Conservation (phyloP, 345 rosid species). For the Erysimum cheiranthoides region DNA sequence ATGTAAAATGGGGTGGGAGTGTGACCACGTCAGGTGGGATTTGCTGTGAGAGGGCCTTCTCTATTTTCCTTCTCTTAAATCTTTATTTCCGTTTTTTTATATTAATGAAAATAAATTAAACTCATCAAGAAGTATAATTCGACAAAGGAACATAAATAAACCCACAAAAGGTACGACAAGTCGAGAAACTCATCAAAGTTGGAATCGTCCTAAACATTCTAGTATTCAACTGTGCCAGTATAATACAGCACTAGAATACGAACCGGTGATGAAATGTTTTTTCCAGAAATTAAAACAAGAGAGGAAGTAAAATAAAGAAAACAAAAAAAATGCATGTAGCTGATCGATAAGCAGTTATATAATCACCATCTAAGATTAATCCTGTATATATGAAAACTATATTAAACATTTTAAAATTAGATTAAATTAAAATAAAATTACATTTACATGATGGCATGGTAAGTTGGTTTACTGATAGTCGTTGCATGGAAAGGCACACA, state of each 20-base stretch:
- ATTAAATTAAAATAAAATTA: no score
- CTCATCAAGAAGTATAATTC: not conserved
- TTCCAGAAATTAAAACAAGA: no score
- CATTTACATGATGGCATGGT: no score
- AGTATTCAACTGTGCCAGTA: not conserved
- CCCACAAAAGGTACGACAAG: not conserved
- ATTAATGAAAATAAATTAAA: not conserved
- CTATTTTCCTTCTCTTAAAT: not conserved
- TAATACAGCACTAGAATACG: not conserved
- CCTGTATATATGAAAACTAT: no score
- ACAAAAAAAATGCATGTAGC: no score
- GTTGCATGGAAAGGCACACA: no score
- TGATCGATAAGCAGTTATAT: no score
- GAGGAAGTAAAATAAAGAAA: no score
- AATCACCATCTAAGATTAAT: no score
- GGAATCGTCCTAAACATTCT: not conserved
- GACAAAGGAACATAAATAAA: not conserved
- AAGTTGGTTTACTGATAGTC: no score
- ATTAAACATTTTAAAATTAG: no score
- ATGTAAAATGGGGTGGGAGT: constrained; percentile 33
- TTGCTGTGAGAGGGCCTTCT: constrained; percentile 30
- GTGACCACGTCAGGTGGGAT: constrained; percentile 46
- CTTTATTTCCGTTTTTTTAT: not conserved
- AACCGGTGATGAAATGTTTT: not conserved
- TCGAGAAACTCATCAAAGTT: no score